Evolutionary conservation across 2,329 filamentous ascomycete species (phyloP).

Genomic region (Diaporthe ampelina): DNA sequence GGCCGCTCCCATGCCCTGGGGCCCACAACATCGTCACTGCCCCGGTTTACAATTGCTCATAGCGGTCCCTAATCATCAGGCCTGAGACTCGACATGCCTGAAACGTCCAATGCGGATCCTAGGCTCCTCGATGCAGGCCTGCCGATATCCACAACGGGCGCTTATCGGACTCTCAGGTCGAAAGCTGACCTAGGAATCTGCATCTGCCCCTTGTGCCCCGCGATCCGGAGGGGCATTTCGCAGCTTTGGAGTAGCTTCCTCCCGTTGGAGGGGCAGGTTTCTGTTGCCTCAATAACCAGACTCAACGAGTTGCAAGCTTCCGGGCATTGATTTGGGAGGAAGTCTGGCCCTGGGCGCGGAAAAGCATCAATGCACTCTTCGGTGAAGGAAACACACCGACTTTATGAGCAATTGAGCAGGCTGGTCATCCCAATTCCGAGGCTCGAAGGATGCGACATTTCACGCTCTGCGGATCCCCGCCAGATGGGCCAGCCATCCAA

Average conservation of each 20-base stretch:
- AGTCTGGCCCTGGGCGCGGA: neutral
- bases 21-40: constrained; percentile 35
- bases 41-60: constrained; percentile 38
- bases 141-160: constrained; percentile 37
- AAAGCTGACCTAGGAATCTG: constrained; percentile 30
- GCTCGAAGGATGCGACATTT: constrained; percentile 34
- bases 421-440: constrained; percentile 19
- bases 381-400: constrained; percentile 39
- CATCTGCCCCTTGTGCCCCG: constrained; percentile 34
- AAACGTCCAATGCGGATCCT: constrained; percentile 14
- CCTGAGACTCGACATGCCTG: constrained; percentile 18
- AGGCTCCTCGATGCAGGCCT: constrained; percentile 10
- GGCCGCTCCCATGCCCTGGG: constrained; percentile 36
- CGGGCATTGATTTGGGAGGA: neutral
- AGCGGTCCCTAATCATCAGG: constrained; percentile 17
- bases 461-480: constrained; percentile 32
- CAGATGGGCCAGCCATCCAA: constrained; percentile 34
- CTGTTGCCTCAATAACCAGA: neutral
- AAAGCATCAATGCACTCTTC: constrained; percentile 5
- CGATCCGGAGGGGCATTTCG: constrained; percentile 39
- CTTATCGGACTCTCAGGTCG: constrained; percentile 29
- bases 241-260: constrained; percentile 30
- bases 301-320: constrained; percentile 1
- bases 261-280: constrained; percentile 31
- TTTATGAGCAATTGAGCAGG: constrained; percentile 37